These are phyloP conservation scores for Hirschioporus abietinus DNA, from an alignment of 768 basidiomycete species.

Conservation along the genomic window DNA sequence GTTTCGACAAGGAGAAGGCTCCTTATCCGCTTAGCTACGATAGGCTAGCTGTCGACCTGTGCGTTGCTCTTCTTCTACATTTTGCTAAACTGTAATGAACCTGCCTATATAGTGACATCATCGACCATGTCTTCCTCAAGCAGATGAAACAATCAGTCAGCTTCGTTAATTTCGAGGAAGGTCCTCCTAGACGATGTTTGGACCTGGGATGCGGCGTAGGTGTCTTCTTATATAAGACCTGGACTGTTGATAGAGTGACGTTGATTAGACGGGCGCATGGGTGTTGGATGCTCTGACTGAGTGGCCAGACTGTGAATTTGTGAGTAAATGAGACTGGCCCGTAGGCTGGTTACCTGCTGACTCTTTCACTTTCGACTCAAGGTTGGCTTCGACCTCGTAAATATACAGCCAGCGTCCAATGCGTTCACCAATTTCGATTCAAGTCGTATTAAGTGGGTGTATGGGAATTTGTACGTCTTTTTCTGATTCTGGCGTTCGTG, in stretches of 20 bases:
- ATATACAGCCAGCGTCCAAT: conserved; percentile 57
- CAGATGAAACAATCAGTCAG: conserved; percentile 50
- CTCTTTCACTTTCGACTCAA: conserved; percentile 21
- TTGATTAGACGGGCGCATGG: conserved; percentile 59
- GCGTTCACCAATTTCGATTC: conserved; percentile 36
- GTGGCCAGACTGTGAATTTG: conserved; percentile 63
- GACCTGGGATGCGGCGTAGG: conserved; percentile 75
- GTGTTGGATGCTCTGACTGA: conserved; percentile 66
- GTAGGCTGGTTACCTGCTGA: neutral
- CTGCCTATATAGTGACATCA: conserved; percentile 16
- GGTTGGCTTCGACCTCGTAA: conserved; percentile 78
- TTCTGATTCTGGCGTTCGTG: neutral
- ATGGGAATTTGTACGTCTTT: conserved; percentile 67
- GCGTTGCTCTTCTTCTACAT: conserved; percentile 23
- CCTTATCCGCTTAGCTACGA: conserved; percentile 77
- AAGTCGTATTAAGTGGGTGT: conserved; percentile 60
- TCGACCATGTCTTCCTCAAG: conserved; percentile 30
- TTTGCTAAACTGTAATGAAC: neutral
- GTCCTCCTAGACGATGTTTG: conserved; percentile 46
- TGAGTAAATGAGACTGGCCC: conserved; percentile 28
- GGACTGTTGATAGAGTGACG: conserved; percentile 5
- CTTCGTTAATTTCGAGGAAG: conserved; percentile 48
- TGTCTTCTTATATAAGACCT: conserved; percentile 12
- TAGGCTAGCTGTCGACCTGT: conserved; percentile 63
- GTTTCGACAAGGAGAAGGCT: conserved; percentile 68